Conservation (phyloP, 306 rosid genomes). For the Fragaria iinumae region DNA sequence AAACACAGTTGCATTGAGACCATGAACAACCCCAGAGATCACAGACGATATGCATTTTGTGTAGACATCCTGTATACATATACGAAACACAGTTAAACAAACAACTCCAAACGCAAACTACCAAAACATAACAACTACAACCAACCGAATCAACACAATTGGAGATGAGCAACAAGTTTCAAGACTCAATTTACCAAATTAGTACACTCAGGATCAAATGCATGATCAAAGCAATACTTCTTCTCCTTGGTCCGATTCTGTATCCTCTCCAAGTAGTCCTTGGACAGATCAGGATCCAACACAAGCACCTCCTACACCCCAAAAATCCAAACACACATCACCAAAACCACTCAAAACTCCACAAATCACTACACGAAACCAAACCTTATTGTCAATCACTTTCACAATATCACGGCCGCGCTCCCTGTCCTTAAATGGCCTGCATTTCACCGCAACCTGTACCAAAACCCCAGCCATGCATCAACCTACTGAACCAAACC, state of each 20-base stretch:
- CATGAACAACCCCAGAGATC: constrained; percentile 56
- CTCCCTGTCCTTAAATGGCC: constrained; percentile 42
- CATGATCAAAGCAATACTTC: constrained; percentile 58
- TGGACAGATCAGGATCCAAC: constrained; percentile 55
- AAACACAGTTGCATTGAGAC: constrained; percentile 63
- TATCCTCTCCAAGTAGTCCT: constrained; percentile 56
- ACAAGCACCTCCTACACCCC: constrained; percentile 52
- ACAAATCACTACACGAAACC: not conserved
- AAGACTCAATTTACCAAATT: constrained; percentile 37
- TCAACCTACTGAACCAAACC: constrained; percentile 6
- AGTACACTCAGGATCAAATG: constrained; percentile 46
- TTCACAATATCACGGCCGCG: constrained; percentile 59
- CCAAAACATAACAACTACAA: not conserved
- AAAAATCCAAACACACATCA: not conserved
- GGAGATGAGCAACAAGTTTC: not conserved
- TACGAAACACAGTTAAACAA: constrained; percentile 3
- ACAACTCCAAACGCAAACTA: not conserved
- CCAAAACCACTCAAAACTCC: not conserved
- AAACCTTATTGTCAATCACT: constrained; percentile 53
- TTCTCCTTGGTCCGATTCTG: constrained; percentile 61
- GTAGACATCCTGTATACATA: constrained; percentile 49
- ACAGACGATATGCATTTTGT: constrained; percentile 44
- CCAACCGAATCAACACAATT: not conserved
- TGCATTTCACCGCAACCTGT: constrained; percentile 66
- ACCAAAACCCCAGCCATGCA: constrained; percentile 1